Evolutionary conservation across 1,284 basidiomycete species (phyloP), one percentile per base, ranked within the genome.

Genomic region (Ustilago lituana): DNA sequence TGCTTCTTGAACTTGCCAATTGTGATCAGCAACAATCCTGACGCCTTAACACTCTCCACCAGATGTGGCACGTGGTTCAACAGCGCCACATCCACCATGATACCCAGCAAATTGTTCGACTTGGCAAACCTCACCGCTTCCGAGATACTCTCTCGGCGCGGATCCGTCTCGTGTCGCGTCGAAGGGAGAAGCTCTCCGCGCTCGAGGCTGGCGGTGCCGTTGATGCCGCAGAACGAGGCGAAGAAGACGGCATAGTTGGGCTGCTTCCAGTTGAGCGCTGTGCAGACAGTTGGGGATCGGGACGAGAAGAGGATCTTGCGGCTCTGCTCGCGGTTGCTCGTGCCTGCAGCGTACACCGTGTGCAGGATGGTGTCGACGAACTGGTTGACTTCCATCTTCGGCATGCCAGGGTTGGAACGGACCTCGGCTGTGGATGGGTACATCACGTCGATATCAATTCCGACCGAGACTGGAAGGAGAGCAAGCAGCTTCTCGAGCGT

Each of bases 201-300:
- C 17, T 56, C 60, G 19, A 53, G n/a, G 26, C 53, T 55, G 1
- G 70, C 62, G 2, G 14, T 32, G 7, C 83, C 79, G 32, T 86
- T 84, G 58, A 90, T 87, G 38, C 93, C 93, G 82, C 94, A 96
- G 78, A 89, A 88, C 11, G 91, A 91, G 8, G 90, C 89, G 82
- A 98, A 92, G 84, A 98, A 96, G 26, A 98, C 95, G 49, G 96
- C 83, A 91, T 93, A 97, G 83, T 98, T 98, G 15, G 96, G 96
- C 84, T 99, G 96, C 84, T 99, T 99, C 94, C 96, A 98, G 82
- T 98, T 98, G 54, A 98, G 83, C 15, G 91, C 89, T 3, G 91
- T 88, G 56, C 80, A 82, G 4, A 78, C 80, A 20, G 77, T 79
- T 6, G 80, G 79, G 23, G 69, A 74, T 5, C 73, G 35, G 15